Percentiles rank a stretch among this genome's conserved stretches.
Evolutionary conservation across 1,139 yeast species (phyloP).

Genomic region (Geotrichum aggregatum): DNA sequence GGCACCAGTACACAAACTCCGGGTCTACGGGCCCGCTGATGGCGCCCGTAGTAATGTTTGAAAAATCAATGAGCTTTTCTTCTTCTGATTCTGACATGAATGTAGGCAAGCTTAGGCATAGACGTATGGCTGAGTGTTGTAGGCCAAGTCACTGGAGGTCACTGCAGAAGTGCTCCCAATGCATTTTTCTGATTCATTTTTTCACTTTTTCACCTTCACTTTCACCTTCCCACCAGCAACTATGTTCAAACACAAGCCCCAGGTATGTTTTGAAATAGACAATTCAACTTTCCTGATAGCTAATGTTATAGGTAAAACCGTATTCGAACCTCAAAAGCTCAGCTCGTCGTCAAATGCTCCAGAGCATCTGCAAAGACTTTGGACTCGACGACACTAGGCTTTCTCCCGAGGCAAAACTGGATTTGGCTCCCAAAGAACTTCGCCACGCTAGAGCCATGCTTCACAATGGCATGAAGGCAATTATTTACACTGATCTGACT

Average conservation of each 20-base stretch:
- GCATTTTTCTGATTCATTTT: neutral
- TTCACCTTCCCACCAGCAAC: slow-evolving; percentile 7
- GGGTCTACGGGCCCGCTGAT: slow-evolving; percentile 37
- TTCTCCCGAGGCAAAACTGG: slow-evolving; percentile 46
- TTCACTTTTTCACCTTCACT: neutral
- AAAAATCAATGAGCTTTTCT: slow-evolving; percentile 10
- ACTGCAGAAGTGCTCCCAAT: neutral
- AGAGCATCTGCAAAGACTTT: slow-evolving; percentile 47
- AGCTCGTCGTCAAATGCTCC: slow-evolving; percentile 63
- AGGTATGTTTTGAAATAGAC: slow-evolving; percentile 29
- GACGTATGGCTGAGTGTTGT: neutral
- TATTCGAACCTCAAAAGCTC: slow-evolving; percentile 76
- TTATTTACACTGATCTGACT: slow-evolving; percentile 58
- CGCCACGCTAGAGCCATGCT: slow-evolving; percentile 66
- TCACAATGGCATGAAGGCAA: slow-evolving; percentile 53
- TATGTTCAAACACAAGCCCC: slow-evolving; percentile 65
- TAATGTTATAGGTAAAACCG: slow-evolving; percentile 51
- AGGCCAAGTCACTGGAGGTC: too few species aligned
- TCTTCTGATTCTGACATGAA: slow-evolving; percentile 6
- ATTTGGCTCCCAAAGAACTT: slow-evolving; percentile 55
- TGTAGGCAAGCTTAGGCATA: too few species aligned
- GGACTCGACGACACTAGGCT: slow-evolving; percentile 46
- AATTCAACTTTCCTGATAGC: neutral
- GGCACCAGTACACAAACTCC: slow-evolving; percentile 50
- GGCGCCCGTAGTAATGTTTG: slow-evolving; percentile 7